Conservation (phyloP, 139 green algal genomes). For the Chlorella sp. region DNA sequence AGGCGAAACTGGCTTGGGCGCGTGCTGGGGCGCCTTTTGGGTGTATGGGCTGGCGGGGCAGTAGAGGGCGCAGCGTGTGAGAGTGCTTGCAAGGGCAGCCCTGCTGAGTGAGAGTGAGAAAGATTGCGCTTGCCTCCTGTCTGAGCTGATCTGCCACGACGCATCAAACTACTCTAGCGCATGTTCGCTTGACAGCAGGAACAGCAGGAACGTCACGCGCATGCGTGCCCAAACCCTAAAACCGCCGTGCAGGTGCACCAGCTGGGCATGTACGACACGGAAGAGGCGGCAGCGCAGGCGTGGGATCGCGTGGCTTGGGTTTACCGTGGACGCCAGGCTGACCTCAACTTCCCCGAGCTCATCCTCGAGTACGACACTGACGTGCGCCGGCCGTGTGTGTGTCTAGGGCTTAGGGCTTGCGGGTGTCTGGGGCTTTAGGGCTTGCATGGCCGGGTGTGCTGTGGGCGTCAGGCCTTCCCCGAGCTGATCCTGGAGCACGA, state of each 20-base stretch:
- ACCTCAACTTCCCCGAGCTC: slow-evolving; percentile 19
- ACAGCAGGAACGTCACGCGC: neutral
- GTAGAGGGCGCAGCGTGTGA: neutral
- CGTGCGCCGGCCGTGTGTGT: neutral
- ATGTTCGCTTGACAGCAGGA: neutral
- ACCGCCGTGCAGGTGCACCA: slow-evolving; percentile 13
- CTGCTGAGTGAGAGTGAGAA: neutral
- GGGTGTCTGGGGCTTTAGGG: neutral
- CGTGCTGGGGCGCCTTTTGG: no score
- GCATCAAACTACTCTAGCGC: neutral
- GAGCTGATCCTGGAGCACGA: slow-evolving; percentile 10
- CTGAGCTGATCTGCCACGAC: neutral
- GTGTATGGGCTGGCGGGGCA: no score
- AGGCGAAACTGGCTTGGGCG: no score
- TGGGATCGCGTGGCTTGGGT: slow-evolving; percentile 22
- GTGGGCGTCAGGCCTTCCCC: slow-evolving; percentile 1
- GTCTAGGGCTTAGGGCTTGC: neutral
- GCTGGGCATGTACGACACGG: slow-evolving; percentile 29
- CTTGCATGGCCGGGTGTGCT: slow-evolving; percentile 13
- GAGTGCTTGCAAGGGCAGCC: neutral
- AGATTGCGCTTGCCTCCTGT: neutral
- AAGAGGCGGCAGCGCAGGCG: slow-evolving; percentile 10
- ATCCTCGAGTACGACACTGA: slow-evolving; percentile 3
- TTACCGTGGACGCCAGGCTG: neutral
- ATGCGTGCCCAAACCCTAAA: no score